These are phyloP conservation scores for Candida verbasci DNA, from an alignment of 805 yeast genomes.

Conservation along the genomic window DNA sequence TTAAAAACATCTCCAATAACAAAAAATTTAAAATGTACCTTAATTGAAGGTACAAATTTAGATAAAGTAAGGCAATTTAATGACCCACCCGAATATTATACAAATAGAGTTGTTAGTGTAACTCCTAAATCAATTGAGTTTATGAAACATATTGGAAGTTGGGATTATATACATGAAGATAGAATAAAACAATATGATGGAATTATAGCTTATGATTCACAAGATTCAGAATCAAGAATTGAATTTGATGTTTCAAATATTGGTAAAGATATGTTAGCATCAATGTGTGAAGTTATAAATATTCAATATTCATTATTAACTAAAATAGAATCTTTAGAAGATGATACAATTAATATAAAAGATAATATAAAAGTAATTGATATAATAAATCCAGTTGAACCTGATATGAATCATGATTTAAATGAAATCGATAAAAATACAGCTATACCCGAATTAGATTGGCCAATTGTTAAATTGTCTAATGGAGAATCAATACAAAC, in stretches of 20 bases:
- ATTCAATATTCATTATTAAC: conserved; percentile 70
- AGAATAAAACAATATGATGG: conserved; percentile 77
- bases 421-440: conserved; percentile 15
- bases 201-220: conserved; percentile 82
- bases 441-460: conserved; percentile 36
- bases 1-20: conserved; percentile 66
- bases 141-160: conserved; percentile 67
- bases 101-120: conserved; percentile 80
- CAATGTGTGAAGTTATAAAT: conserved; percentile 86
- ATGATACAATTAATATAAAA: conserved; percentile 33
- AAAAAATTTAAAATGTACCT: conserved; percentile 51
- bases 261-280: conserved; percentile 44
- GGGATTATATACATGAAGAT: conserved; percentile 65
- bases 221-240: conserved; percentile 52
- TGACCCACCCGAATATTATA: conserved; percentile 46
- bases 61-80: conserved; percentile 46
- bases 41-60: conserved; percentile 72
- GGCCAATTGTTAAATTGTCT: conserved; percentile 74
- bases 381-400: conserved; percentile 30
- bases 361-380: conserved; percentile 66
- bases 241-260: conserved; percentile 64
- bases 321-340: conserved; percentile 33
- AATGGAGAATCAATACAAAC: conserved; percentile 63
- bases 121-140: conserved; percentile 77
- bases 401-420: conserved; percentile 13